Evolutionary conservation across 148 eudicot species (phyloP).

Genomic region (Cornus suecica): DNA sequence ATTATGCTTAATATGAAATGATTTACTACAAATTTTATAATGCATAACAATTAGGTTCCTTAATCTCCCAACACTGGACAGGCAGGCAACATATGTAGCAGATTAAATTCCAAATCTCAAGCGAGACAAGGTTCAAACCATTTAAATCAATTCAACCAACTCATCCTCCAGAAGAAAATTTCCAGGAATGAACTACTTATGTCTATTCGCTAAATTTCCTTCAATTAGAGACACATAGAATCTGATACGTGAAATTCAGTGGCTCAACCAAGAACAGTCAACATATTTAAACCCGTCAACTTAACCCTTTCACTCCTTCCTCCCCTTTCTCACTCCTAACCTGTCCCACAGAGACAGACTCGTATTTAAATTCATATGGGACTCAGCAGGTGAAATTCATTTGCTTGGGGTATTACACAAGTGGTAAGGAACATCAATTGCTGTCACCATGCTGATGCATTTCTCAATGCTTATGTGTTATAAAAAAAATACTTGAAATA

Average conservation of each 20-base stretch:
- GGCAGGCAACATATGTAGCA: neutral
- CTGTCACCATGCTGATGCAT: neutral
- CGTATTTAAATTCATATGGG: neutral
- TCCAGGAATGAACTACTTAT: neutral
- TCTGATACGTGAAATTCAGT: neutral
- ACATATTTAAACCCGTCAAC: neutral
- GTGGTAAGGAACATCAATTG: too few species aligned
- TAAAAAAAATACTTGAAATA: constrained; percentile 20
- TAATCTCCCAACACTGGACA: too few species aligned
- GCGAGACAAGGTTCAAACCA: neutral
- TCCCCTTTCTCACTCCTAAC: too few species aligned
- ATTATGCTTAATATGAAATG: too few species aligned
- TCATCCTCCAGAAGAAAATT: neutral
- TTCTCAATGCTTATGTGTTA: neutral
- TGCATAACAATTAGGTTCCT: too few species aligned
- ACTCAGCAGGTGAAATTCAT: neutral
- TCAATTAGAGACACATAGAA: neutral
- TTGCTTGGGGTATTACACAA: neutral
- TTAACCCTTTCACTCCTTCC: constrained; percentile 1
- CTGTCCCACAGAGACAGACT: neutral
- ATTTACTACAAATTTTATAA: too few species aligned
- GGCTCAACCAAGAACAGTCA: neutral
- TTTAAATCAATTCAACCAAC: neutral
- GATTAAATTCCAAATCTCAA: neutral
- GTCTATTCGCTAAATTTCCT: neutral